Conservation (phyloP, 768 basidiomycete species). For the Auricularia sp. region DNA sequence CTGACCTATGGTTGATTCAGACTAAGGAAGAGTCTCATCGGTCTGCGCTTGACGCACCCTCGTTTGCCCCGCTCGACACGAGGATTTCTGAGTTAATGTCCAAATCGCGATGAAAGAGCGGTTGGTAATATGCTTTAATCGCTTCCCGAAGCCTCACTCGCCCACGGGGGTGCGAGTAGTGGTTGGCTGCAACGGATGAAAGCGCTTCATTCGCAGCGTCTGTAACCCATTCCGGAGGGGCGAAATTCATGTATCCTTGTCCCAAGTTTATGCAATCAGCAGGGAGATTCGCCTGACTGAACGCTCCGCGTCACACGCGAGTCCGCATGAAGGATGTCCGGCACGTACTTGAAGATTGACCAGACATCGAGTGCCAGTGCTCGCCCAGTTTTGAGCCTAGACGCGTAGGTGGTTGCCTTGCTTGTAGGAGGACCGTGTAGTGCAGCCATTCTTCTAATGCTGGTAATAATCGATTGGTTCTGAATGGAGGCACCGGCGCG, state of each 20-base stretch:
- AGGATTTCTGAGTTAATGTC: conserved; percentile 83
- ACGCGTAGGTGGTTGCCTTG: conserved; percentile 39
- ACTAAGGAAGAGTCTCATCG: background rate
- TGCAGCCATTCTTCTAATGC: background rate
- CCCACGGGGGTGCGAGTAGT: conserved; percentile 89
- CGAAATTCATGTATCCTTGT: conserved; percentile 90
- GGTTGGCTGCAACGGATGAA: conserved; percentile 52
- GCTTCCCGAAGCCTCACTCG: conserved; percentile 81
- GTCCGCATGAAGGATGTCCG: background rate
- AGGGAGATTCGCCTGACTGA: conserved; percentile 71
- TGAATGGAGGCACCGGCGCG: background rate
- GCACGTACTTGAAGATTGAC: conserved; percentile 75
- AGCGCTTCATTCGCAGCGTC: conserved; percentile 66
- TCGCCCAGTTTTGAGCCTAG: conserved; percentile 62
- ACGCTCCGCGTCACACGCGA: background rate
- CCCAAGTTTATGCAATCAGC: conserved; percentile 92
- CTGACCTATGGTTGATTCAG: conserved; percentile 47
- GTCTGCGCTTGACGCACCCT: conserved; percentile 43
- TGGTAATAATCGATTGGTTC: background rate
- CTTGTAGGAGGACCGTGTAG: background rate
- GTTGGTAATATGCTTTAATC: conserved; percentile 68
- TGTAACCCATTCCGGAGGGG: conserved; percentile 71
- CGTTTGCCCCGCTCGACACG: conserved; percentile 94
- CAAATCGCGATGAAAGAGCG: conserved; percentile 56
- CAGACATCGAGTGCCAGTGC: conserved; percentile 80